Conservation (phyloP, 2,329 filamentous ascomycete species). For the Pyrenophora graminea region DNA sequence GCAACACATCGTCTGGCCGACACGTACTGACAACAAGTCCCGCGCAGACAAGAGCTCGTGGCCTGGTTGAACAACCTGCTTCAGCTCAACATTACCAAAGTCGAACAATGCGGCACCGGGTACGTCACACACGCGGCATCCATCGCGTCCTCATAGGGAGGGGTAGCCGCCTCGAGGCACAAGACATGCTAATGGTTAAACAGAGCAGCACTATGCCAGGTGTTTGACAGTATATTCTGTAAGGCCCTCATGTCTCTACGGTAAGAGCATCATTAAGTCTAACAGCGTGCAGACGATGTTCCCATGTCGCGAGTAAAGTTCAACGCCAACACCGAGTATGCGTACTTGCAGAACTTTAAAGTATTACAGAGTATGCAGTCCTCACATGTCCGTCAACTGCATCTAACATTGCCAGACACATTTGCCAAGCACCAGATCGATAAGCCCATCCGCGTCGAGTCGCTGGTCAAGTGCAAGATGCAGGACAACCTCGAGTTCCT, state of each 20-base stretch:
- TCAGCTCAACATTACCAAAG: conserved; percentile 95
- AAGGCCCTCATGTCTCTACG: conserved; percentile 34
- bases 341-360: conserved; percentile 98
- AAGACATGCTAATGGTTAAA: conserved; percentile 24
- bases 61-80: conserved; percentile 97
- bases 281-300: conserved; percentile 66
- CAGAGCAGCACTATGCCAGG: conserved; percentile 92
- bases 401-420: conserved; percentile 60
- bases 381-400: too few species aligned
- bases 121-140: conserved; percentile 54
- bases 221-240: conserved; percentile 97
- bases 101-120: conserved; percentile 99
- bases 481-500: conserved; percentile 99
- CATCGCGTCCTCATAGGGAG: conserved; percentile 1
- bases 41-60: conserved; percentile 85
- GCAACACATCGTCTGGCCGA: conserved; percentile 15
- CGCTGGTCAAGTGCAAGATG: conserved; percentile 98
- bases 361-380: conserved; percentile 79
- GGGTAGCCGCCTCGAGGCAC: conserved; percentile 9
- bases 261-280: not conserved
- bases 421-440: conserved; percentile 89
- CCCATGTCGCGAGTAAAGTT: conserved; percentile 98
- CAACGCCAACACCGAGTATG: conserved; percentile 95
- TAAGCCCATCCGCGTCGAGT: conserved; percentile 84
- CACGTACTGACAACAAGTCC: conserved; percentile 24